Conservation (phyloP, 768 basidiomycete genomes). For the Pleurotus citrinopileatus region DNA sequence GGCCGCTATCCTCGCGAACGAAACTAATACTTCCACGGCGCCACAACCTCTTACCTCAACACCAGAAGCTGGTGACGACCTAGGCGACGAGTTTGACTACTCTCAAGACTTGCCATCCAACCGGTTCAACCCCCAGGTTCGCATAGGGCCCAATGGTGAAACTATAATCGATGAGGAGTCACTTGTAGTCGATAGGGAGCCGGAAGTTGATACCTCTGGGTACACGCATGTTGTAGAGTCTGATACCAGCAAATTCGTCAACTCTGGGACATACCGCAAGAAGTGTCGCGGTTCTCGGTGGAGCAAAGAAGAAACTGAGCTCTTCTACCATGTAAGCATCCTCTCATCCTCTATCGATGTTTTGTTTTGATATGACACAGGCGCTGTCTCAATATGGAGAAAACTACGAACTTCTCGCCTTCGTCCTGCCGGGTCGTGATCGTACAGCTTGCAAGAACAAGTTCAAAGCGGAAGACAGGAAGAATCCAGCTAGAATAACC, state of each 20-base stretch:
- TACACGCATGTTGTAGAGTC: constrained; percentile 82
- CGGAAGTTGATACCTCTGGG: constrained; percentile 64
- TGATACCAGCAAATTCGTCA: constrained; percentile 82
- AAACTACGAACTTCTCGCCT: constrained; percentile 90
- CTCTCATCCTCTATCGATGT: constrained; percentile 1
- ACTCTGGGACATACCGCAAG: constrained; percentile 78
- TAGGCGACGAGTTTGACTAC: constrained; percentile 69
- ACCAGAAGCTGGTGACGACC: constrained; percentile 35
- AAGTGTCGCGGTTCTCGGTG: constrained; percentile 81
- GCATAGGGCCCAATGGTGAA: constrained; percentile 84
- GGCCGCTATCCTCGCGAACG: constrained; percentile 13
- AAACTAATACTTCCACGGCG: constrained; percentile 12
- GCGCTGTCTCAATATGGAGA: constrained; percentile 89
- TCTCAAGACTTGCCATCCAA: constrained; percentile 60
- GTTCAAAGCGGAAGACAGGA: constrained; percentile 87
- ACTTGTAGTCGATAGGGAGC: constrained; percentile 70
- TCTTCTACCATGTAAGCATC: constrained; percentile 74
- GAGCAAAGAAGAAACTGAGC: constrained; percentile 87
- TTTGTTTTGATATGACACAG: constrained; percentile 39
- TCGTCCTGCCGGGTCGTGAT: constrained; percentile 79
- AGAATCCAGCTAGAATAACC: constrained; percentile 73
- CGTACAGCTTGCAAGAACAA: constrained; percentile 91
- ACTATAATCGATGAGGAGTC: constrained; percentile 86
- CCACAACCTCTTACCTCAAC: not conserved
- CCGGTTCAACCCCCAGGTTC: constrained; percentile 81